These are phyloP conservation scores for Pseudogymnoascus sp. DNA, from an alignment of 2,329 filamentous ascomycete species.

Conservation along the genomic window DNA sequence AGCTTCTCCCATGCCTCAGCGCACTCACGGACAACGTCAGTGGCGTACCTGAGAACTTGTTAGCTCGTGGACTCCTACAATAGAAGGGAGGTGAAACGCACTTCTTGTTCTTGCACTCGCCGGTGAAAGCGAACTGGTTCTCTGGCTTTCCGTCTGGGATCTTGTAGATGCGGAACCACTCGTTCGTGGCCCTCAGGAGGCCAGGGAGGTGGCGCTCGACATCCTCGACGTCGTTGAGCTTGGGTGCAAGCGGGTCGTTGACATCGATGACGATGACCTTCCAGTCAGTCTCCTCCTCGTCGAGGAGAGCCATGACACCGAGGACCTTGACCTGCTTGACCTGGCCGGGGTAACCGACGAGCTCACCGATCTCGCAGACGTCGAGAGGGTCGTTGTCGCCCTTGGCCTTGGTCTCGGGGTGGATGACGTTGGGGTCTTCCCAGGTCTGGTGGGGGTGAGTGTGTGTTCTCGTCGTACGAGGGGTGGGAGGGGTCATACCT, in stretches of 20 bases:
- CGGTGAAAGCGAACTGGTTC: conserved; percentile 99
- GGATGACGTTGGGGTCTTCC: conserved; percentile 93
- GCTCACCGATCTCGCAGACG: conserved; percentile 98
- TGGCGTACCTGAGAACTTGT: conserved; percentile 66
- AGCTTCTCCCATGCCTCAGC: conserved; percentile 95
- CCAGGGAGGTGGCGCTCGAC: conserved; percentile 97
- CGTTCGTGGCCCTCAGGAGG: conserved; percentile 93
- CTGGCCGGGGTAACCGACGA: conserved; percentile 91
- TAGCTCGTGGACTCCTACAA: conserved; percentile 11
- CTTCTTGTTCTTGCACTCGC: conserved; percentile 99
- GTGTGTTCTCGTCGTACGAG: not conserved
- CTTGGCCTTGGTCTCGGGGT: conserved; percentile 99
- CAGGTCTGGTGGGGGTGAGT: conserved; percentile 61
- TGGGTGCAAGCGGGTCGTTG: conserved; percentile 91
- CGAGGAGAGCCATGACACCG: conserved; percentile 96
- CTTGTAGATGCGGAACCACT: conserved; percentile 99
- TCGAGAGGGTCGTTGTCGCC: conserved; percentile 99
- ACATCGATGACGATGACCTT: conserved; percentile 99
- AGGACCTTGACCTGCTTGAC: conserved; percentile 99
- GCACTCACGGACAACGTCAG: conserved; percentile 92
- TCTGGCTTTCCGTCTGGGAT: conserved; percentile 99
- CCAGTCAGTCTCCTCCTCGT: conserved; percentile 99
- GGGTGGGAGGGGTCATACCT: conserved; percentile 48
- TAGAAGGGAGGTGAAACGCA: conserved; percentile 29
- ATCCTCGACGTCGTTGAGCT: conserved; percentile 98